Evolutionary conservation across 1,139 yeast genomes (phyloP), one percentile per base, ranked within the genome.

Genomic region (Candida dubliniensis): DNA sequence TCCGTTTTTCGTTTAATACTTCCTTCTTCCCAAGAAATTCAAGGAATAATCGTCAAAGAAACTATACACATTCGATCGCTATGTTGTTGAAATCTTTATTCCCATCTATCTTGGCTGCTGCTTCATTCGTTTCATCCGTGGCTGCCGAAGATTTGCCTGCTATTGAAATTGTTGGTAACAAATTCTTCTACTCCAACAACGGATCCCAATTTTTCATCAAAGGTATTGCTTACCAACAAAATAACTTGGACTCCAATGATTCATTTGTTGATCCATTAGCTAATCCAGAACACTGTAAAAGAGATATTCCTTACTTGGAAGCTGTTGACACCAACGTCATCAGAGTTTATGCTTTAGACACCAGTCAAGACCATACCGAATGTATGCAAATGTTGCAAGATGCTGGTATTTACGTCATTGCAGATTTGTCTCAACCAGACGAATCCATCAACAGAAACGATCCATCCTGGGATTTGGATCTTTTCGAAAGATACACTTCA

Each of bases 351-450:
- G 89, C 91, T 37, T 75, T 86, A 44, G 83, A 85, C 64, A 76
- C 81, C 27, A 63, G 81, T 33, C 65, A 73, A 51, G 79, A 84
- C 58, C 95, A 86, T 62, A 76, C 79, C 48, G 74, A 73, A 33
- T 85, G 93, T 74, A 83, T 86, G 90, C 52, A 67, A 38, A 67
- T 75, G 46, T 73, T 86, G 51, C 76, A 74, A 48, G 88, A 83
- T 47, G 91, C 91, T 25, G 91, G 90, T 50, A 85, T 86, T 53
- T 86, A 86, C 57, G 83, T 86, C 44, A 80, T 86, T 68, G 86
- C 89, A 47, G 95, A 86, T 65, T 77, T 85, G 48, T 80, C 89
- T 37, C 77, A 82, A 53, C 93, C 93, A 46, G 66, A 69, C 42
- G 65, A 71, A 35, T 82, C 90, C 42, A 79, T 86, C 53, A 74